phyloP scores from a whole-genome alignment of 768 basidiomycete genomes.

The Naematelia encephala region DNA sequence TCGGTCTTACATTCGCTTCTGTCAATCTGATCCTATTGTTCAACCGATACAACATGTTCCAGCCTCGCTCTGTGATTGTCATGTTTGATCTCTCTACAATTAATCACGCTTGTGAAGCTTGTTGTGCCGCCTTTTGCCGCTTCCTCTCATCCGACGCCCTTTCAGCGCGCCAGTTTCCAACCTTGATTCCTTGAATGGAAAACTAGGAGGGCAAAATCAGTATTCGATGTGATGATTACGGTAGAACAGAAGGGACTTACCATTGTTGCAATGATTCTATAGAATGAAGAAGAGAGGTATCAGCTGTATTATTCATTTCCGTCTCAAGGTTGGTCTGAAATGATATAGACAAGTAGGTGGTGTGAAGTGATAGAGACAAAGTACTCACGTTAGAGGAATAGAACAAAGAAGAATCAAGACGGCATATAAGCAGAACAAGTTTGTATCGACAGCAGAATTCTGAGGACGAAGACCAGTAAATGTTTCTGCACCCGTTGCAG shows the following conservation, averaged over 20 bases:
- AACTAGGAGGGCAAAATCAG: no score
- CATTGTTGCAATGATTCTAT: no score
- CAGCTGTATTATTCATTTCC: no score
- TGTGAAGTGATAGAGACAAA: background rate
- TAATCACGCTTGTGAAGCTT: background rate
- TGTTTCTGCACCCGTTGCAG: constrained; percentile 31
- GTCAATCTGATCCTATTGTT: no score
- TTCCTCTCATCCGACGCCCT: background rate
- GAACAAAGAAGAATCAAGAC: constrained; percentile 29
- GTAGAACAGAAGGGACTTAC: no score
- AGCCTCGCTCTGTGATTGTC: background rate
- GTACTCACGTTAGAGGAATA: constrained; percentile 38
- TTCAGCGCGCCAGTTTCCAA: background rate
- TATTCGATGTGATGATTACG: no score
- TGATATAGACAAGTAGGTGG: no score
- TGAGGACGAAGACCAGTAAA: constrained; percentile 30
- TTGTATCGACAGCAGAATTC: constrained; percentile 25
- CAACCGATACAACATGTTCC: no score
- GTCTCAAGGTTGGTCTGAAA: no score
- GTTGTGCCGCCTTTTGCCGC: background rate
- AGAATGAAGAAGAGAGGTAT: no score
- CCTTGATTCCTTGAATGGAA: background rate
- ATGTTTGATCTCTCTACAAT: background rate
- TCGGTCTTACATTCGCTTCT: no score
- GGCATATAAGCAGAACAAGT: constrained; percentile 38